Evolutionary conservation across 2,329 filamentous ascomycete species (phyloP), one percentile per base, ranked within the genome.

Genomic region (Fonsecaea pugnacius): DNA sequence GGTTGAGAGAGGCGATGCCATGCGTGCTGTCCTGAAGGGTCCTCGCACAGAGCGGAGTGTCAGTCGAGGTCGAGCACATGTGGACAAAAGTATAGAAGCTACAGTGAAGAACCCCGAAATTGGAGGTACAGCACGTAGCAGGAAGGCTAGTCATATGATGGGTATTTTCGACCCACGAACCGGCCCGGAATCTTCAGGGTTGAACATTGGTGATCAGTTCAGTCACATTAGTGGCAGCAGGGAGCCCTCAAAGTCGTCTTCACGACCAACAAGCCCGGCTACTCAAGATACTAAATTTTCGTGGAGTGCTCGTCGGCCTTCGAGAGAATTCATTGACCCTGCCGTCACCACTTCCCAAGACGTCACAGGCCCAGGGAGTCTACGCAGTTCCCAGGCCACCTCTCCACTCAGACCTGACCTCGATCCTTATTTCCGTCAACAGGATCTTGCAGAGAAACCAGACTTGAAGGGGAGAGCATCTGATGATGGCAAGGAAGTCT

Each of bases 131-230:
- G 83, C 84, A 52, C 82, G 87, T 65, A 88, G 85, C 73, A 82
- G 87, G 62, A 89, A 89, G 75, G 85, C 87, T 48, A 88, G 85
- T 71, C 86, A 89, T 71, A 87, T 87, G 70, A 76, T 89, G 59
- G 85, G 87, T 12, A 76, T 89, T 5, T 89, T 89, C 76, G 87
- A 87, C 48, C 62, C 68, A 51, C 48, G 65, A 43, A 60, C 67
- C 16, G 64, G 62, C 50, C 58, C 64, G 35, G 32, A 57, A 30
- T 59, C 56, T 21, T 63, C 64, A 32, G 48, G 33, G 27, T 43
- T 54, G 24, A 36, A 24, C n/a, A 18, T 58, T n/a, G 40, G 50
- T 32, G 66, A 68, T 16, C 50, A 52, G 21, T 10, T 52, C 16
- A 16, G 43, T 32, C 58, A 64, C 27, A 12, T 52, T 32, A 51